Evolutionary conservation across 2,329 filamentous ascomycete species (phyloP), one percentile per base, ranked within the genome.

Genomic region (Pseudopithomyces chartarum): DNA sequence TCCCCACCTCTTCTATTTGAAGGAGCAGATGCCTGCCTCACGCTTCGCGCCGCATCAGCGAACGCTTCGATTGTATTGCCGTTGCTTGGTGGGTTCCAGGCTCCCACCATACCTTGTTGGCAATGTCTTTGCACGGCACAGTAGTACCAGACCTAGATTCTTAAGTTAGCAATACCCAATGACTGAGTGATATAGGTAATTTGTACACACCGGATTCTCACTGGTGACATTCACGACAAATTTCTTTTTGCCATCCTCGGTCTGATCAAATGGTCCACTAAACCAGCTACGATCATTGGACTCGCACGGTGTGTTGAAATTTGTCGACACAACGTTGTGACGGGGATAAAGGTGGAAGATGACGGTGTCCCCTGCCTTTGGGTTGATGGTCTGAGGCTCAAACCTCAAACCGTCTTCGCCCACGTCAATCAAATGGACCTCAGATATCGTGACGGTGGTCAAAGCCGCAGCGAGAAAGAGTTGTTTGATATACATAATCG

Each of bases 141-240:
- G 55, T 65, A 71, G 42, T 56, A 71, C 42, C 62, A 71, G 12
- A 49, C 46, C 46, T 49, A 38, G 29, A 17, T 1, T 39, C 6
- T 29, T n/a, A 36, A 17, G 4, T 12, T 3, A 19, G 26, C 20
- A 49, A 20, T 19, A 36, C 39, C 3, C 11, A n/a, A 3, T 13
- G 3, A 36, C 17, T 6, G 3, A 11, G n/a, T 19, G 13, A 7
- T 20, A 26, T 1, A 17, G 34, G 20, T 19, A 12, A 29, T 8
- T 29, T 46, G 5, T 17, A 39, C 46, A 13, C 26, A 67, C 60
- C 3, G 66, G 64, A 17, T 66, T 57, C 5, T 58, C 50, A 13
- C 42, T 59, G 4, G 62, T 69, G 17, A 69, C 62, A 26, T 67
- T 67, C 2, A 68, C 60, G 2, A 69, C 64, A 36, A 70, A 71